Evolutionary conservation across 768 basidiomycete genomes (phyloP).

Genomic region (Neoboletus magnificus): DNA sequence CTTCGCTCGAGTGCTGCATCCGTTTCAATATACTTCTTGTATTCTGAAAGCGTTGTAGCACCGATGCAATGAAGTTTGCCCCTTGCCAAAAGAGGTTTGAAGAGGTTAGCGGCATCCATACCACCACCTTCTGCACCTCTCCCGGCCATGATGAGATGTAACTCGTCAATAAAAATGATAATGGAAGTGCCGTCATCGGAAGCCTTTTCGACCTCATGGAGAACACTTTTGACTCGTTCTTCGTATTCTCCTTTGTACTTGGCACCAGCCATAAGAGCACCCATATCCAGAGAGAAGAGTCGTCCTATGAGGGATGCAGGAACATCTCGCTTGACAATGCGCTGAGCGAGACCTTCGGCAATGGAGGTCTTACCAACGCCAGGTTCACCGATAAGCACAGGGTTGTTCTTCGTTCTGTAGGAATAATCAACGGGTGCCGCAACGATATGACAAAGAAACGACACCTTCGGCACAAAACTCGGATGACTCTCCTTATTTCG

Average conservation of each 20-base stretch:
- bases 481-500: slow-evolving; percentile 81
- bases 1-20: slow-evolving; percentile 89
- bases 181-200: slow-evolving; percentile 72
- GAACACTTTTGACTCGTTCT: slow-evolving; percentile 88
- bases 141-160: slow-evolving; percentile 93
- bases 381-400: slow-evolving; percentile 93
- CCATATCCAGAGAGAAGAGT: slow-evolving; percentile 89
- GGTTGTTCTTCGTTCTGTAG: slow-evolving; percentile 90
- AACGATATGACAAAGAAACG: neutral
- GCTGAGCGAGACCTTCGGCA: slow-evolving; percentile 92
- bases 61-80: slow-evolving; percentile 80
- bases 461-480: slow-evolving; percentile 77
- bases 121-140: slow-evolving; percentile 79
- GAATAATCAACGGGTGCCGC: slow-evolving; percentile 7
- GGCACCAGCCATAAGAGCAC: slow-evolving; percentile 90
- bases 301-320: slow-evolving; percentile 70
- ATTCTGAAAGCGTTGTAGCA: slow-evolving; percentile 90
- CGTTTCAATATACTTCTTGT: slow-evolving; percentile 89
- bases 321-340: slow-evolving; percentile 92
- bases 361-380: slow-evolving; percentile 96
- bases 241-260: slow-evolving; percentile 97
- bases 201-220: slow-evolving; percentile 91
- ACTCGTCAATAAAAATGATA: slow-evolving; percentile 93
- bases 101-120: slow-evolving; percentile 91
- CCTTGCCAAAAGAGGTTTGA: slow-evolving; percentile 88